Base-by-base conservation (phyloP, 257 asterid genomes). In the Solanum chiquidenum region DNA sequence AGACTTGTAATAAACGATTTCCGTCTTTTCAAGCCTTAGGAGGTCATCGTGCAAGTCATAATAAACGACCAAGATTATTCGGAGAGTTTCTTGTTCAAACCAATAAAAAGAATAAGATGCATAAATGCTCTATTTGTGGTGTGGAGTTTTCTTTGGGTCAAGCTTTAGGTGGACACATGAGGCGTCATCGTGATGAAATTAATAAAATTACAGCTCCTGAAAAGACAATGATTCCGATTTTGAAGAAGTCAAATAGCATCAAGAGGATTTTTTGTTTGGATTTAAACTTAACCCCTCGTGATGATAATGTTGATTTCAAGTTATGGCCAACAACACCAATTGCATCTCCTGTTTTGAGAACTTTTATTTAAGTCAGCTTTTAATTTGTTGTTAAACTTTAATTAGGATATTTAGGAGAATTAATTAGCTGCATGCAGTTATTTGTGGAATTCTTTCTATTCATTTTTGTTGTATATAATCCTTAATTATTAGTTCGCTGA, bases 11-110 rank as follows among this genome's bases (percentile, higher is more conserved):
- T 64, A 58, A 77, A 23, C 34, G 37, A 1, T 87, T 87, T 23
- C 3, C 84, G 3, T 76, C 88, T 10, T 87, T 87, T 4, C 88
- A 87, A 68, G 88, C 88, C 0, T 76, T 60, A 1, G 88, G 88
- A 1, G 86, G 88, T 3, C 88, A 86, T 46, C 75, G 85, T 23
- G 40, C 88, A 9, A 86, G 88, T 68, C 88, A 86, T 55, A 64
- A n/a, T 64, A 86, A 86, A 83, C 76, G 34, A 2, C 4, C 23
- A 29, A 85, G 46, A 16, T 5, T 33, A 46, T 6, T 34, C 18
- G 35, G 58, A 4, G 58, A 66, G n/a, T 9, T 37, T 38, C 40
- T 37, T 27, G 64, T 13, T 9, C 6, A 75, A 38, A 14, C 58
- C 31, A 66, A 85, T 7, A 66, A 85, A 20, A 52, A 49, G 76